These are phyloP conservation scores for Epithele typhae DNA, from an alignment of 768 basidiomycete species.

Conservation along the genomic window DNA sequence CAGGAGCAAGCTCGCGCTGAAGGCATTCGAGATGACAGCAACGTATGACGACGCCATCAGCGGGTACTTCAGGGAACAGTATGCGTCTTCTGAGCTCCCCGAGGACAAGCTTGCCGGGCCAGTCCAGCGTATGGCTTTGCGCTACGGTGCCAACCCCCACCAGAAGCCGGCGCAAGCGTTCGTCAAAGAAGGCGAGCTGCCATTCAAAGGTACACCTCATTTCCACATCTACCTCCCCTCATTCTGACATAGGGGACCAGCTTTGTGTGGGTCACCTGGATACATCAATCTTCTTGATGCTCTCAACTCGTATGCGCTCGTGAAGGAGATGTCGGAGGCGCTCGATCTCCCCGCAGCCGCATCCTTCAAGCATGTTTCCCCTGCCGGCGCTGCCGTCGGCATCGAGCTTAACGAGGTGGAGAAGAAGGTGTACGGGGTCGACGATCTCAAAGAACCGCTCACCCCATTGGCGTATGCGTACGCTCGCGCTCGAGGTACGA, in stretches of 20 bases:
- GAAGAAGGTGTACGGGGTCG: conserved; percentile 93
- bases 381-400: conserved; percentile 94
- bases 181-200: conserved; percentile 81
- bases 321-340: conserved; percentile 87
- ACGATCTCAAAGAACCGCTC: conserved; percentile 87
- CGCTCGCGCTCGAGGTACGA: conserved; percentile 84
- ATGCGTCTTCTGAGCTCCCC: conserved; percentile 74
- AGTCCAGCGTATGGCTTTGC: conserved; percentile 79
- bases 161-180: conserved; percentile 98
- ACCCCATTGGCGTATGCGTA: conserved; percentile 91
- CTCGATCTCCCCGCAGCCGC: conserved; percentile 91
- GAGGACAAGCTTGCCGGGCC: conserved; percentile 59
- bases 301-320: conserved; percentile 93
- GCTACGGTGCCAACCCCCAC: conserved; percentile 98
- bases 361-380: conserved; percentile 99
- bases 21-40: conserved; percentile 97
- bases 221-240: neutral
- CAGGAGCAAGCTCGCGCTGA: conserved; percentile 80
- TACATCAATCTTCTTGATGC: conserved; percentile 99
- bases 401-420: conserved; percentile 77
- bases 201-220: conserved; percentile 76
- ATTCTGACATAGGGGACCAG: conserved; percentile 35
- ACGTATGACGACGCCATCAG: conserved; percentile 94
- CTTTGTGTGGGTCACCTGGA: conserved; percentile 89
- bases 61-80: conserved; percentile 94